Conservation (phyloP, 2,329 filamentous ascomycete genomes). For the Aspergillus melleus region DNA sequence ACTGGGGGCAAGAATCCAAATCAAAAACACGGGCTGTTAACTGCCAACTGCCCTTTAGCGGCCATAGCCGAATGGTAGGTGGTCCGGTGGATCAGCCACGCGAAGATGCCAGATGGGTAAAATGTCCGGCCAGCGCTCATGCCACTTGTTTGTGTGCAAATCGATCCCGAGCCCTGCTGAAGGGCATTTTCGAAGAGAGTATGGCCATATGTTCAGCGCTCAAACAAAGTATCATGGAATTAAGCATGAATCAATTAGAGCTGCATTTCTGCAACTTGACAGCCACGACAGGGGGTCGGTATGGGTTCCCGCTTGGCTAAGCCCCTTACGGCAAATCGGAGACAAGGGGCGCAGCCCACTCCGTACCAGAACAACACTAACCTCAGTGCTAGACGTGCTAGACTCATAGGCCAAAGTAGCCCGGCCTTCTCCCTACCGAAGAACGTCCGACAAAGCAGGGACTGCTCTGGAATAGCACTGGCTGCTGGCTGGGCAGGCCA, state of each 20-base stretch:
- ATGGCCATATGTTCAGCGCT: no score
- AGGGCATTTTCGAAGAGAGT: no score
- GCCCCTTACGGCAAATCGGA: background rate
- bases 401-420: background rate
- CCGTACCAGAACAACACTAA: background rate
- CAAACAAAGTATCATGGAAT: no score
- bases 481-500: background rate
- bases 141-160: no score
- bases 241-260: background rate
- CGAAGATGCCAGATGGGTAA: no score
- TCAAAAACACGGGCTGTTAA: no score
- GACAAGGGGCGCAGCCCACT: background rate
- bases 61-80: no score
- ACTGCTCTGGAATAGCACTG: background rate
- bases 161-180: no score
- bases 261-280: background rate
- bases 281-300: background rate
- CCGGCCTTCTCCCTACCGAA: background rate
- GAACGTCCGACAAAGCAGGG: background rate
- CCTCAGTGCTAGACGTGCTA: background rate
- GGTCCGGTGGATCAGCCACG: no score
- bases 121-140: no score
- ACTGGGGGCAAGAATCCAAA: no score
- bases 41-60: no score
- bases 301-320: background rate